Percentiles rank a stretch among this genome's conserved stretches.
Evolutionary conservation across 2,329 filamentous ascomycete species (phyloP).

Genomic region (Colletotrichum graminicola): DNA sequence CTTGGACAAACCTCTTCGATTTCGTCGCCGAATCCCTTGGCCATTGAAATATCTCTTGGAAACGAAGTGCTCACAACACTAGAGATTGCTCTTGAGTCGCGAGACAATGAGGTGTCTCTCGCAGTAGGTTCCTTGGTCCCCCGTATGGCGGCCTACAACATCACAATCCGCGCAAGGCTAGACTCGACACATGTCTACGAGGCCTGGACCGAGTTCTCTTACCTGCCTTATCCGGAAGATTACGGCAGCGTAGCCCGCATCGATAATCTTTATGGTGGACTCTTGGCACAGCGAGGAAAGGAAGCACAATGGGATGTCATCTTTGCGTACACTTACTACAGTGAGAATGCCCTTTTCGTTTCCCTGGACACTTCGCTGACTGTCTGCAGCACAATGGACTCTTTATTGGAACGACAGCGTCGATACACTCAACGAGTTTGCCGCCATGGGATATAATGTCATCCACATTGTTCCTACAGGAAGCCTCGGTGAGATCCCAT

Average conservation of each 20-base stretch:
- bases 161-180: slow-evolving; percentile 50
- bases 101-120: slow-evolving; percentile 54
- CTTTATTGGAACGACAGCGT: slow-evolving; percentile 54
- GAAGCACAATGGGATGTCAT: slow-evolving; percentile 53
- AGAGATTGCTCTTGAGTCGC: slow-evolving; percentile 51
- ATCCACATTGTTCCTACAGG: slow-evolving; percentile 47
- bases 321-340: slow-evolving; percentile 56
- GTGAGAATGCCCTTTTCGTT: slow-evolving; percentile 56
- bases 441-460: slow-evolving; percentile 56
- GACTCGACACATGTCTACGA: slow-evolving; percentile 42
- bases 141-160: slow-evolving; percentile 53
- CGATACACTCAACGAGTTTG: slow-evolving; percentile 51
- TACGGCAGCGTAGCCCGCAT: slow-evolving; percentile 59
- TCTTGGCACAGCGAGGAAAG: slow-evolving; percentile 45
- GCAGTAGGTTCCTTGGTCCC: slow-evolving; percentile 52
- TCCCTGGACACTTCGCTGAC: slow-evolving; percentile 40
- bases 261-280: slow-evolving; percentile 59
- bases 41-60: slow-evolving; percentile 51
- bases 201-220: slow-evolving; percentile 47
- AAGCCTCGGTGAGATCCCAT: slow-evolving; percentile 34
- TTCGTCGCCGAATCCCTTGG: slow-evolving; percentile 48
- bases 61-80: slow-evolving; percentile 51
- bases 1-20: slow-evolving; percentile 43
- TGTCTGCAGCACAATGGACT: slow-evolving; percentile 55
- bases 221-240: slow-evolving; percentile 57